Evolutionary conservation across 1,284 basidiomycete species (phyloP).

Genomic region (Papiliotrema nemorosa): DNA sequence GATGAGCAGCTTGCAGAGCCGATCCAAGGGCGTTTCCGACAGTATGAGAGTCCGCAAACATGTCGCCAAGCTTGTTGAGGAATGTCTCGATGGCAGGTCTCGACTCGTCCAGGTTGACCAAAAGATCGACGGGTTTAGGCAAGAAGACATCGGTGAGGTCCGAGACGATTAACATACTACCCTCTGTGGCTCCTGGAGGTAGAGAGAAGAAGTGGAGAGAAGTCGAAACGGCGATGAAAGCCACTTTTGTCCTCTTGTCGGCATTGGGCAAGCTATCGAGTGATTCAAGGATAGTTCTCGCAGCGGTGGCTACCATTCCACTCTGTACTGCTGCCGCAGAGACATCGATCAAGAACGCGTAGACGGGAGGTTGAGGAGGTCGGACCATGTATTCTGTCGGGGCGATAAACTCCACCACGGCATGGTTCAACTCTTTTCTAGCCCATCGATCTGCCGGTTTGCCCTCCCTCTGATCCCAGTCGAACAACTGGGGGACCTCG

Average conservation of each 20-base stretch:
- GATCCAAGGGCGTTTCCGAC: slow-evolving; percentile 95
- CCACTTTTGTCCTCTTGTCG: slow-evolving; percentile 86
- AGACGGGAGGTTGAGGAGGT: slow-evolving; percentile 94
- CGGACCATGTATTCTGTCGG: slow-evolving; percentile 99
- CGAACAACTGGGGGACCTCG: slow-evolving; percentile 97
- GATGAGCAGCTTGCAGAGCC: slow-evolving; percentile 91
- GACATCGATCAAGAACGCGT: slow-evolving; percentile 96
- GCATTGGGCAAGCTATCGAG: slow-evolving; percentile 94
- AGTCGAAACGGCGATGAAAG: slow-evolving; percentile 88
- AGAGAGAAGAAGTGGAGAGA: slow-evolving; percentile 97
- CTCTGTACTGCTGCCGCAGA: slow-evolving; percentile 86
- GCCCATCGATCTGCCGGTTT: slow-evolving; percentile 94
- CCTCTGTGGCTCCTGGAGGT: slow-evolving; percentile 71
- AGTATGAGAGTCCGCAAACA: slow-evolving; percentile 92
- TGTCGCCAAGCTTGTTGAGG: slow-evolving; percentile 79
- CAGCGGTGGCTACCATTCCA: slow-evolving; percentile 97
- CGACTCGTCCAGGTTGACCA: slow-evolving; percentile 88
- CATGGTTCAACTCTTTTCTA: slow-evolving; percentile 87
- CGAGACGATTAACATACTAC: slow-evolving; percentile 93
- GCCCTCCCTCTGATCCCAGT: slow-evolving; percentile 93
- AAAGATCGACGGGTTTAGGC: slow-evolving; percentile 91
- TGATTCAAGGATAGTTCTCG: slow-evolving; percentile 89
- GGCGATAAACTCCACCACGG: slow-evolving; percentile 93
- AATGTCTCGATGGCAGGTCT: slow-evolving; percentile 77
- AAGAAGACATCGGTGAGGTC: slow-evolving; percentile 97